These are phyloP conservation scores for Ophiocordyceps camponoti-floridani DNA, from an alignment of 2,329 filamentous ascomycete genomes.

Conservation along the genomic window DNA sequence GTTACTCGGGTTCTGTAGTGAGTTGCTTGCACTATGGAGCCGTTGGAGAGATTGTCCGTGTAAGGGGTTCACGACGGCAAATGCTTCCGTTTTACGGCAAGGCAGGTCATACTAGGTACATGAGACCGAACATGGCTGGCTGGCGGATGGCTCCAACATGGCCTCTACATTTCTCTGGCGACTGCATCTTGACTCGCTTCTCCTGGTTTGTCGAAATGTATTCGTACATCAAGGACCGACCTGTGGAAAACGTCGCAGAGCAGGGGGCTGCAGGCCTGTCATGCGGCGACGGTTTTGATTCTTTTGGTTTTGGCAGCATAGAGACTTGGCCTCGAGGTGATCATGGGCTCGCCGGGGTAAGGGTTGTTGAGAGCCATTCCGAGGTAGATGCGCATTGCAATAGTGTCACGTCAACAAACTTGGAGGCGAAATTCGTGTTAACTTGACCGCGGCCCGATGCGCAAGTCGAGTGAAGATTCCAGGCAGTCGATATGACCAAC, in stretches of 20 bases:
- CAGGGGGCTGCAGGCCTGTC: background rate
- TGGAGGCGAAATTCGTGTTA: too few species aligned
- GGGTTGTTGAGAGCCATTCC: too few species aligned
- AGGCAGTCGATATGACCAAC: too few species aligned
- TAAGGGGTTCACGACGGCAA: background rate
- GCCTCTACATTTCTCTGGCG: background rate
- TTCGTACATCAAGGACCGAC: background rate
- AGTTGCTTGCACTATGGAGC: conserved; percentile 6
- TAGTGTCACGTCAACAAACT: too few species aligned
- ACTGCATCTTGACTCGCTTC: background rate
- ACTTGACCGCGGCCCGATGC: too few species aligned
- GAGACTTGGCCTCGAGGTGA: too few species aligned
- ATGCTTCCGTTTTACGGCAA: background rate
- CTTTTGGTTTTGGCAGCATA: background rate
- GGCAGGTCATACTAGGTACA: background rate
- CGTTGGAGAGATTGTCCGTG: background rate
- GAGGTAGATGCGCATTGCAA: too few species aligned
- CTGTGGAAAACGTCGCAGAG: background rate
- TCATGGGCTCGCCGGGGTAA: too few species aligned
- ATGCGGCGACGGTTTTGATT: background rate
- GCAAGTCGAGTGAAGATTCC: too few species aligned
- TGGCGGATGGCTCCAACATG: background rate
- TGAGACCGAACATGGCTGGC: background rate
- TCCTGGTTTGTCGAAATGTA: conserved; percentile 4
- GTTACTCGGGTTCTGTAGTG: conserved; percentile 55